Evolutionary conservation across 345 rosid species (phyloP).

Genomic region (Populus deltoides): DNA sequence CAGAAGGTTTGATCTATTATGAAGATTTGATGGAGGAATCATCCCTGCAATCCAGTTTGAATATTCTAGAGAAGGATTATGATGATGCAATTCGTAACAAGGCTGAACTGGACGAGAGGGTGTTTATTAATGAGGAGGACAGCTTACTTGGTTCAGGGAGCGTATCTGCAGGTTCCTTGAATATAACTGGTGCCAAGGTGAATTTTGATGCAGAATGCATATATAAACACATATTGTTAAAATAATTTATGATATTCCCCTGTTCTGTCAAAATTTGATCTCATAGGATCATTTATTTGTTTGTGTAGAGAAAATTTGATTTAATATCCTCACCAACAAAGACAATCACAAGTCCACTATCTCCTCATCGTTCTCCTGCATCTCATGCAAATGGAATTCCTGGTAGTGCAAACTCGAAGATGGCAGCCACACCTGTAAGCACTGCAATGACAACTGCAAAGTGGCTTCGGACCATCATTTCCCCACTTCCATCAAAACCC

Average conservation of each 20-base stretch:
- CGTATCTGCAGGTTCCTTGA: slow-evolving; percentile 58
- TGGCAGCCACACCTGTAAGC: slow-evolving; percentile 83
- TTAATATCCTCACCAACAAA: slow-evolving; percentile 74
- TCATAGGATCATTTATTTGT: background rate
- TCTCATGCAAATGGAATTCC: slow-evolving; percentile 55
- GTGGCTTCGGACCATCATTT: slow-evolving; percentile 85
- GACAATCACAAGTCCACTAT: slow-evolving; percentile 73
- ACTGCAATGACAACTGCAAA: slow-evolving; percentile 96
- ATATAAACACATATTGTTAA: background rate
- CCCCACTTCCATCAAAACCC: slow-evolving; percentile 77
- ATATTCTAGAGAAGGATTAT: slow-evolving; percentile 70
- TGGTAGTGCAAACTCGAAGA: slow-evolving; percentile 42
- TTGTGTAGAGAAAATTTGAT: slow-evolving; percentile 66
- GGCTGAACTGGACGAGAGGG: slow-evolving; percentile 81
- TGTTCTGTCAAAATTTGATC: slow-evolving; percentile 5
- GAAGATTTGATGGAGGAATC: slow-evolving; percentile 79
- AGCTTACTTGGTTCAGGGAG: slow-evolving; percentile 74
- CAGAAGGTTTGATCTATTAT: slow-evolving; percentile 89
- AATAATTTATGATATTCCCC: background rate
- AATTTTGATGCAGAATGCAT: slow-evolving; percentile 11
- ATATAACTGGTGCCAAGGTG: slow-evolving; percentile 62
- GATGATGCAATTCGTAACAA: slow-evolving; percentile 55
- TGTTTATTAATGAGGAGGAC: slow-evolving; percentile 81
- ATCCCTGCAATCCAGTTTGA: slow-evolving; percentile 57
- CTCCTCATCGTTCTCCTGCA: slow-evolving; percentile 74